Percentiles rank a stretch among this genome's conserved stretches.
Conservation (phyloP, 108 stramenopile species). For the Cylindrotheca closterium region DNA sequence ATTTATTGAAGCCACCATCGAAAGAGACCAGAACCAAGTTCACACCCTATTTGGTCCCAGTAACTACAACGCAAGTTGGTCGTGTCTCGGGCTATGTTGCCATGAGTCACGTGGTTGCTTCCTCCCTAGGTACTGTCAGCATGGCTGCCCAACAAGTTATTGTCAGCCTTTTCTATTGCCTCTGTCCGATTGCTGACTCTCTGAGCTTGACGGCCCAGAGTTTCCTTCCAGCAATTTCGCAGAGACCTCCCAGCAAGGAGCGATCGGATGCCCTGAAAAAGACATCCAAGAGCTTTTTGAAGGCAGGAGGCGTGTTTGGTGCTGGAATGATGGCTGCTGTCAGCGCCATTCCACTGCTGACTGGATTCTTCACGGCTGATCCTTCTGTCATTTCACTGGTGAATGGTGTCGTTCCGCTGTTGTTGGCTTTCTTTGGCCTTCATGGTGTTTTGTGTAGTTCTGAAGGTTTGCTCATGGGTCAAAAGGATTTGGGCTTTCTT, state of each 20-base stretch:
- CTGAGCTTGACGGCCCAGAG: conserved; percentile 77
- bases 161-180: conserved; percentile 71
- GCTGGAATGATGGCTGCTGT: conserved; percentile 55
- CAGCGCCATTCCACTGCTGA: conserved; percentile 54
- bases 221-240: conserved; percentile 69
- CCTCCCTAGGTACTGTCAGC: conserved; percentile 61
- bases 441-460: conserved; percentile 69
- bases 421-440: conserved; percentile 54
- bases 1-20: conserved; percentile 44
- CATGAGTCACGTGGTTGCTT: conserved; percentile 80
- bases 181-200: conserved; percentile 77
- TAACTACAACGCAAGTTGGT: conserved; percentile 76
- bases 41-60: conserved; percentile 70
- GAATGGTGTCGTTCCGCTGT: conserved; percentile 58
- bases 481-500: conserved; percentile 71
- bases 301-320: conserved; percentile 67
- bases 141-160: conserved; percentile 87
- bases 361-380: conserved; percentile 73
- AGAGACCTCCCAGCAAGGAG: conserved; percentile 32
- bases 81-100: conserved; percentile 77
- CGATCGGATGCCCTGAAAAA: conserved; percentile 57
- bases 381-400: conserved; percentile 57
- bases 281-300: conserved; percentile 58
- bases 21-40: conserved; percentile 40
- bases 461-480: conserved; percentile 80